These are phyloP conservation scores for Monilinia fructicola DNA, from an alignment of 2,329 filamentous ascomycete genomes.

Conservation along the genomic window DNA sequence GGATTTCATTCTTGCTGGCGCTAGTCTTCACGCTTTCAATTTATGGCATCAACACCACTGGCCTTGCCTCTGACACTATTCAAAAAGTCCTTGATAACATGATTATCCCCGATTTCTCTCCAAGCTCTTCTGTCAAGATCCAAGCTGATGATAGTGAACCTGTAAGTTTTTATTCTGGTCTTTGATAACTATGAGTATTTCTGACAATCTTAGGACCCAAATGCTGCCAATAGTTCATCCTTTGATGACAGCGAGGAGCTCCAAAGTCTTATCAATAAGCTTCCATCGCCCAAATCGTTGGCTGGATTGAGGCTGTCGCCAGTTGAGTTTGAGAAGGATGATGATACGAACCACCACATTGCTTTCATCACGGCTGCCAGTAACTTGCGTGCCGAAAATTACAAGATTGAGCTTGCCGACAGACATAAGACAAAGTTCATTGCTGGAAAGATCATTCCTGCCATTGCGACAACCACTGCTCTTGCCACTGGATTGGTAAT, in stretches of 20 bases:
- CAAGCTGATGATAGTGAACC: constrained; percentile 94
- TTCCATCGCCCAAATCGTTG: constrained; percentile 77
- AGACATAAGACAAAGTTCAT: constrained; percentile 99
- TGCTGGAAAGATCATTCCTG: constrained; percentile 98
- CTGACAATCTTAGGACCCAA: constrained; percentile 63
- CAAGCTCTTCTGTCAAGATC: constrained; percentile 89
- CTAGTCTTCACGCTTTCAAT: constrained; percentile 95
- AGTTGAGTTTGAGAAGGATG: constrained; percentile 98
- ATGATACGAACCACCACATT: constrained; percentile 96
- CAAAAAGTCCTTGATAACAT: constrained; percentile 81
- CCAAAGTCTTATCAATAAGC: constrained; percentile 65
- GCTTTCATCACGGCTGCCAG: constrained; percentile 98
- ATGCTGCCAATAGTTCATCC: constrained; percentile 53
- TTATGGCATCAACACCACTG: constrained; percentile 90
- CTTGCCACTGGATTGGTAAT: constrained; percentile 91
- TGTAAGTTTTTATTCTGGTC: constrained; percentile 47
- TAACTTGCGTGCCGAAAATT: constrained; percentile 95
- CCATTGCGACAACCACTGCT: constrained; percentile 95
- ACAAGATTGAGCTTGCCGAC: constrained; percentile 91
- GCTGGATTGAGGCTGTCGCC: constrained; percentile 86
- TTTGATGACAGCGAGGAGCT: constrained; percentile 77
- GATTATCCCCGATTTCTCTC: constrained; percentile 93
- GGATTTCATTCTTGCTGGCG: constrained; percentile 81
- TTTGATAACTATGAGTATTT: background rate
- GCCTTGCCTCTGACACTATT: constrained; percentile 69